A percentile compares a stretch with the other conserved stretches of the same genome.
These are phyloP conservation scores for Artomyces pyxidatus DNA, from an alignment of 768 basidiomycete species.

Conservation along the genomic window DNA sequence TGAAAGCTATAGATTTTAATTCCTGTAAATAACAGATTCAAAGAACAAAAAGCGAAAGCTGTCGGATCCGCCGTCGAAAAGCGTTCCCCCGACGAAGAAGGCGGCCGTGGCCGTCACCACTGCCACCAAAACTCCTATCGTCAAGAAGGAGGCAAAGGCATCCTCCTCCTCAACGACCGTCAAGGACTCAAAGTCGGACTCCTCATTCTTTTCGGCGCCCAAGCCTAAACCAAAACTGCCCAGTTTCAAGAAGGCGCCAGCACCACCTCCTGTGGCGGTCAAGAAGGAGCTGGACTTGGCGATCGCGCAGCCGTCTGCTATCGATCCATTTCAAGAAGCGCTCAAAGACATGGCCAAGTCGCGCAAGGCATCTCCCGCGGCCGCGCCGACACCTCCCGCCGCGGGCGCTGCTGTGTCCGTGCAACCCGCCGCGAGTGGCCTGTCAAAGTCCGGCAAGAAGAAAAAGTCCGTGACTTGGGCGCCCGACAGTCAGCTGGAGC, in stretches of 20 bases:
- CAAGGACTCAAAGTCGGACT: constrained; percentile 79
- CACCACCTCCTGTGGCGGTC: constrained; percentile 22
- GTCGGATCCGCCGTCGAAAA: constrained; percentile 37
- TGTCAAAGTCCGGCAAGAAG: constrained; percentile 41
- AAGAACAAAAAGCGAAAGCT: constrained; percentile 69
- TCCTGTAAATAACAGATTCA: constrained; percentile 21
- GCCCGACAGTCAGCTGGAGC: constrained; percentile 63
- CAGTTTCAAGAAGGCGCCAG: constrained; percentile 75
- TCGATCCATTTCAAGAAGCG: constrained; percentile 77
- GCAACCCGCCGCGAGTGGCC: constrained; percentile 18
- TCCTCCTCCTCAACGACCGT: constrained; percentile 28
- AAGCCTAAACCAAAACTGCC: constrained; percentile 80
- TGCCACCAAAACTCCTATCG: constrained; percentile 30
- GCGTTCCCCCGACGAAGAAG: constrained; percentile 59
- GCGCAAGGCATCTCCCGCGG: constrained; percentile 49
- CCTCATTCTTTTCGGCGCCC: constrained; percentile 82
- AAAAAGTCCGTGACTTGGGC: constrained; percentile 79
- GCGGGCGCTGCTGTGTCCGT: constrained; percentile 25
- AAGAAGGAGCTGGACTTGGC: constrained; percentile 51
- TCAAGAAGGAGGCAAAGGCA: constrained; percentile 50
- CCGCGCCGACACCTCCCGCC: constrained; percentile 50
- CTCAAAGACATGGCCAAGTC: constrained; percentile 70
- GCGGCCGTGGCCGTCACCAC: constrained; percentile 39
- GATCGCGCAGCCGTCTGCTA: constrained; percentile 66
- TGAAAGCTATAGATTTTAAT: no score